Evolutionary conservation across 2,329 filamentous ascomycete species (phyloP).

Genomic region (Nemania serpens): DNA sequence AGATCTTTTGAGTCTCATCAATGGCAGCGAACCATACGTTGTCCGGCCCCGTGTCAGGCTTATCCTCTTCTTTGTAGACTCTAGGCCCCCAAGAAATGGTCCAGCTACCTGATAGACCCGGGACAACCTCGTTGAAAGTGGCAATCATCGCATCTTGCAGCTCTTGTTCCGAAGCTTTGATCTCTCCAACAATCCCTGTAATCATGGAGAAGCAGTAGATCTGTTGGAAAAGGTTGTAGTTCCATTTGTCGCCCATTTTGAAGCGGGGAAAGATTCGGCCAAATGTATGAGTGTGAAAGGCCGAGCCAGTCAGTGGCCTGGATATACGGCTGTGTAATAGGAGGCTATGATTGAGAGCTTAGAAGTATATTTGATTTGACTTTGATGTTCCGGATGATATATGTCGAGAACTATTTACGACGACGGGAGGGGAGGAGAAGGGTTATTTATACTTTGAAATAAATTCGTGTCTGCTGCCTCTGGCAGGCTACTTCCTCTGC

Average conservation of each 20-base stretch:
- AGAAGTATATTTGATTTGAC: no score
- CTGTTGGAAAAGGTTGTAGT: slow-evolving; percentile 13
- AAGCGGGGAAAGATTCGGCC: neutral
- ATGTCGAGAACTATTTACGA: no score
- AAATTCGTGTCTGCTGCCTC: no score
- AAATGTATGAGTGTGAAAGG: no score
- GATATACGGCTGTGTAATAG: no score
- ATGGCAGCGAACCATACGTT: slow-evolving; percentile 12
- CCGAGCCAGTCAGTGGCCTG: no score
- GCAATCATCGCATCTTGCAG: neutral
- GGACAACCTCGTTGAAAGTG: neutral
- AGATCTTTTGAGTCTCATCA: slow-evolving; percentile 6
- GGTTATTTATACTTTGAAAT: no score
- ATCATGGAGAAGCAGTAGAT: slow-evolving; percentile 8
- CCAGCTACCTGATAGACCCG: slow-evolving; percentile 5
- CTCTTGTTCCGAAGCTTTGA: neutral
- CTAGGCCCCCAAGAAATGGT: slow-evolving; percentile 8
- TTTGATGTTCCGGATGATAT: no score
- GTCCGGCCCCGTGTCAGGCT: neutral
- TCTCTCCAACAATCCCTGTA: neutral
- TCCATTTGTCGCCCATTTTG: neutral
- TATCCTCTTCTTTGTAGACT: neutral
- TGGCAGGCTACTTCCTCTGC: no score
- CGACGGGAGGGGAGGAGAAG: no score
- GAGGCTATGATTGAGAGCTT: no score